Evolutionary conservation across 441 rosid genomes (phyloP).

Genomic region (Euphorbia celastroides): DNA sequence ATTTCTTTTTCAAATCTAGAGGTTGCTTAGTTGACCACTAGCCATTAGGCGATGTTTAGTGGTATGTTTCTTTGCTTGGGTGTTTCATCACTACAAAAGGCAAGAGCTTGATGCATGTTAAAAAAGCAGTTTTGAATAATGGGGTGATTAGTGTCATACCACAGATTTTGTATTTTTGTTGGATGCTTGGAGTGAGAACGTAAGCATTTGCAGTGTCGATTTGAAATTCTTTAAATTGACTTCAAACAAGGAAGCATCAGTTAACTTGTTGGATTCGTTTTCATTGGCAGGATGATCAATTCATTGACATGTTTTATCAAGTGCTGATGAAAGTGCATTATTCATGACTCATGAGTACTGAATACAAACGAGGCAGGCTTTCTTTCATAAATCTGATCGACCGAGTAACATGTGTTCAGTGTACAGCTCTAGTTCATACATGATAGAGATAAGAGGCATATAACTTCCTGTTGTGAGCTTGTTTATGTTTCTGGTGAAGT

Average conservation of each 20-base stretch:
- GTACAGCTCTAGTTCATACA: constrained; percentile 25
- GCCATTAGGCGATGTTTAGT: neutral
- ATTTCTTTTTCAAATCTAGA: too few species aligned
- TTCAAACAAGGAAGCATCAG: neutral
- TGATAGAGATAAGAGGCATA: constrained; percentile 11
- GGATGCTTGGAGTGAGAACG: neutral
- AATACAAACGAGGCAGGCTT: constrained; percentile 11
- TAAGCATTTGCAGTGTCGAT: neutral
- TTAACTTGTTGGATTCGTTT: constrained; percentile 3
- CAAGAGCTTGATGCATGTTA: neutral
- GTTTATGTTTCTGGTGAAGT: constrained; percentile 11
- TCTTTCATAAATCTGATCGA: constrained; percentile 9
- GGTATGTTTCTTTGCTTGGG: neutral
- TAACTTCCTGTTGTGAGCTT: constrained; percentile 6
- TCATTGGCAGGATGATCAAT: constrained; percentile 50
- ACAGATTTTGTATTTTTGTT: neutral
- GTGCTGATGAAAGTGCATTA: constrained; percentile 43
- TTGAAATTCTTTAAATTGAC: neutral
- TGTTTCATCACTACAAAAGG: neutral
- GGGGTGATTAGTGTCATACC: neutral
- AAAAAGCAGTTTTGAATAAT: neutral
- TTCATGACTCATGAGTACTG: constrained; percentile 35
- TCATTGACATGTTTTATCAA: constrained; percentile 53
- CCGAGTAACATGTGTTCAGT: constrained; percentile 19
- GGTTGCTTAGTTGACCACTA: neutral